phyloP scores from a whole-genome alignment of 108 stramenopile species.

The Skeletonema menzelii region DNA sequence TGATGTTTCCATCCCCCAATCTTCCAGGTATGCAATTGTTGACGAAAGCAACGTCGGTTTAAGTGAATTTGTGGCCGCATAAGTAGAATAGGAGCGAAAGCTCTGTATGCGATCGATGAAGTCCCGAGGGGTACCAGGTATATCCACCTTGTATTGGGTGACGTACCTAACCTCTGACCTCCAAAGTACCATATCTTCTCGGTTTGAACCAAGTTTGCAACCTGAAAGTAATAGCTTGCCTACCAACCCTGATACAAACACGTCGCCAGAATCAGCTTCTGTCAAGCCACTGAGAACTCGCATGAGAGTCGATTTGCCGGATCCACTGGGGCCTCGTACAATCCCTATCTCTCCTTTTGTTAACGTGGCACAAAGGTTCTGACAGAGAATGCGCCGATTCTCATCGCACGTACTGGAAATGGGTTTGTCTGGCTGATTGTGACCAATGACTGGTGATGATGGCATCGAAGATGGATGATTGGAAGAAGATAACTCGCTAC shows the following conservation, averaged over 20 bases:
- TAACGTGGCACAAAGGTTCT: constrained; percentile 33
- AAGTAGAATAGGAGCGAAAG: constrained; percentile 11
- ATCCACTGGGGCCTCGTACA: constrained; percentile 40
- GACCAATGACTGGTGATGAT: not conserved
- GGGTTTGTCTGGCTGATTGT: not conserved
- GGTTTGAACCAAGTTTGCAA: constrained; percentile 10
- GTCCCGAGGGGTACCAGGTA: constrained; percentile 39
- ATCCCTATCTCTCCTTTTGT: constrained; percentile 47
- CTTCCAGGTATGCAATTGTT: constrained; percentile 28
- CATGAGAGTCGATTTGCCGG: constrained; percentile 77
- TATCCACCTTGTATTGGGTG: constrained; percentile 63
- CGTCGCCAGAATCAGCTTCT: constrained; percentile 41
- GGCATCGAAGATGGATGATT: not conserved
- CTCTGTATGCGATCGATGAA: constrained; percentile 13
- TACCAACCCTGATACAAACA: constrained; percentile 13
- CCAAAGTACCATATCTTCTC: constrained; percentile 42
- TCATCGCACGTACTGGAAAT: not conserved
- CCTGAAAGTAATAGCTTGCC: not conserved
- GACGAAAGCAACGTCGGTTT: too few relatives aligned
- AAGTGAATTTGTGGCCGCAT: not conserved
- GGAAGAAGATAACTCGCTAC: not conserved
- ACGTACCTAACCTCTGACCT: constrained; percentile 70
- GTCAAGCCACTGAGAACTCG: constrained; percentile 67
- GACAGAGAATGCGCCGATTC: constrained; percentile 31
- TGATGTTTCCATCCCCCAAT: constrained; percentile 38